phyloP scores from a whole-genome alignment of 1,284 basidiomycete species.

The Trichosporon asahii region DNA sequence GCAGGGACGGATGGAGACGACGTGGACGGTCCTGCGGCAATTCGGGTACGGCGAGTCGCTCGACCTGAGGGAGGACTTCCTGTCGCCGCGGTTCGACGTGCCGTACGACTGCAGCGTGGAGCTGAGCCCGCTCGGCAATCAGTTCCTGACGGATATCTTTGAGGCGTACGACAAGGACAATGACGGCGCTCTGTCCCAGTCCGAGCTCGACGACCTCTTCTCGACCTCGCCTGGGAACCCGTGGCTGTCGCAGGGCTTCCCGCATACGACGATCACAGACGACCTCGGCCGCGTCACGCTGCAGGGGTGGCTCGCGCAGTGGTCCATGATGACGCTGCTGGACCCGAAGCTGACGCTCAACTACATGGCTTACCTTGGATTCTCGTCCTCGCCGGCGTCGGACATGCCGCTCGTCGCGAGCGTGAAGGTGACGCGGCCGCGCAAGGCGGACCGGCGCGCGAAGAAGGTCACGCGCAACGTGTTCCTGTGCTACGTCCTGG shows the following conservation, averaged over 20 bases:
- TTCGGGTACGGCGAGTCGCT: conserved; percentile 97
- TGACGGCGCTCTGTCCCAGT: conserved; percentile 82
- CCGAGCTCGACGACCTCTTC: conserved; percentile 86
- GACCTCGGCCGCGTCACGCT: conserved; percentile 87
- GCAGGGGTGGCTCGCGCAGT: conserved; percentile 97
- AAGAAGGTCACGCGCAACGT: conserved; percentile 84
- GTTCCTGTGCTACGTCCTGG: conserved; percentile 88
- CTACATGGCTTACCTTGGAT: conserved; percentile 78
- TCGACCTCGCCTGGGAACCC: conserved; percentile 92
- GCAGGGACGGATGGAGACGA: conserved; percentile 91
- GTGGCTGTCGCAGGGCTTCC: conserved; percentile 80
- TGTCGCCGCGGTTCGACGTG: conserved; percentile 87
- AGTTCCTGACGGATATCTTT: conserved; percentile 96
- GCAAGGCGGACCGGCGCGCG: conserved; percentile 80
- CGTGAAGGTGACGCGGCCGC: conserved; percentile 72
- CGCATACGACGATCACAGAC: conserved; percentile 84
- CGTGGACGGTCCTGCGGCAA: conserved; percentile 91
- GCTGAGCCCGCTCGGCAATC: conserved; percentile 85
- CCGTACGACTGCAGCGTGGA: conserved; percentile 92
- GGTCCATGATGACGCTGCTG: conserved; percentile 97
- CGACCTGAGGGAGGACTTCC: conserved; percentile 78
- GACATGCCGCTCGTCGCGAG: conserved; percentile 63
- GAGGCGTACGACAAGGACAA: conserved; percentile 96
- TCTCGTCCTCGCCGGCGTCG: conserved; percentile 51
- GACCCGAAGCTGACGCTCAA: conserved; percentile 87